Conservation (phyloP, 192 early-diverging fungal species). For the Dimargaris xerosporica region DNA sequence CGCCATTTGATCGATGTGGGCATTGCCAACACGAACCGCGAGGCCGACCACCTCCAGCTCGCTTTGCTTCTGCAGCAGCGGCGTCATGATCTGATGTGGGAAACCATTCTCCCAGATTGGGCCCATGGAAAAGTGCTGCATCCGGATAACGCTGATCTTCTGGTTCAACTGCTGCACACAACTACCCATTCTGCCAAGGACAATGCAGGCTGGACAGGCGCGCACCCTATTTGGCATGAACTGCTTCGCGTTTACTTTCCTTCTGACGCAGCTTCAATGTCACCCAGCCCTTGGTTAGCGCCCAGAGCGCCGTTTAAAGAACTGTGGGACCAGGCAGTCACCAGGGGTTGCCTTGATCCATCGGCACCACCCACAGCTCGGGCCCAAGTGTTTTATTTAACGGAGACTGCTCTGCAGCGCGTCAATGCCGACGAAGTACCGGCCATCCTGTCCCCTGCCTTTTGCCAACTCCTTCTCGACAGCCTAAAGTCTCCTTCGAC, state of each 20-base stretch:
- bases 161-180: conserved; percentile 17
- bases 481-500: too few relatives aligned
- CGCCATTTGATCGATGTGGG: background rate
- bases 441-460: too few relatives aligned
- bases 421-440: too few relatives aligned
- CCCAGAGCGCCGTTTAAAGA: too few relatives aligned
- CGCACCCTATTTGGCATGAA: conserved; percentile 68
- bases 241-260: conserved; percentile 43
- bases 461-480: too few relatives aligned
- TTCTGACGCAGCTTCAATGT: too few relatives aligned
- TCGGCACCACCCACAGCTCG: too few relatives aligned
- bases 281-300: too few relatives aligned
- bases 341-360: too few relatives aligned
- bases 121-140: conserved; percentile 18
- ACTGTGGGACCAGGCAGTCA: too few relatives aligned
- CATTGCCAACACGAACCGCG: background rate
- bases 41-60: background rate
- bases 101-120: conserved; percentile 18
- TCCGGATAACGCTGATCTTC: conserved; percentile 15
- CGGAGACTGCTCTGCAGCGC: too few relatives aligned
- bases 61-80: conserved; percentile 11
- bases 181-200: background rate
- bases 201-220: conserved; percentile 48
- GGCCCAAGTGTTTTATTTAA: too few relatives aligned
- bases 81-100: conserved; percentile 17